Conservation (phyloP, 2,329 filamentous ascomycete species). For the Aplosporella prunicola region DNA sequence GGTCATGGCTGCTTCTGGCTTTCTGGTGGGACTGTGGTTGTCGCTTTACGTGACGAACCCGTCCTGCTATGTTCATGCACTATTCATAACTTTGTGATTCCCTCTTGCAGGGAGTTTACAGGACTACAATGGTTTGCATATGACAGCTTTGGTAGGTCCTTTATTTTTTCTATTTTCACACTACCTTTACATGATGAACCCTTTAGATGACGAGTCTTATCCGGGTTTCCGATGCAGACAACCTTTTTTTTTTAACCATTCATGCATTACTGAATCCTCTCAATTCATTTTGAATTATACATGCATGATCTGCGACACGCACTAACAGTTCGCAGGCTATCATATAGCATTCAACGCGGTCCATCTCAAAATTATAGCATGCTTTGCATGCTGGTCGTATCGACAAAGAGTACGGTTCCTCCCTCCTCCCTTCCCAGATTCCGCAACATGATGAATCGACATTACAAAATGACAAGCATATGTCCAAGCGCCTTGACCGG, state of each 20-base stretch:
- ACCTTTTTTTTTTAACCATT: conserved; percentile 58
- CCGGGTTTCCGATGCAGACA: conserved; percentile 64
- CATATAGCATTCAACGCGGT: too few species aligned
- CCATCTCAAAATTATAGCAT: conserved; percentile 13
- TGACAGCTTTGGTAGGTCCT: conserved; percentile 11
- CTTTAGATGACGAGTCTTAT: conserved; percentile 73
- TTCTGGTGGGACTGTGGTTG: too few species aligned
- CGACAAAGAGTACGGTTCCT: conserved; percentile 7
- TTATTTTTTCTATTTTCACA: conserved; percentile 17
- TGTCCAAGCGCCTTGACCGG: conserved; percentile 62
- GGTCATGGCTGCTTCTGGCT: too few species aligned
- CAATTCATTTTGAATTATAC: background rate
- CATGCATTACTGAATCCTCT: conserved; percentile 48
- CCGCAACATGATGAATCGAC: conserved; percentile 73
- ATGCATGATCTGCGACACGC: conserved; percentile 5
- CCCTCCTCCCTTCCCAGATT: conserved; percentile 14
- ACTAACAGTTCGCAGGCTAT: conserved; percentile 2
- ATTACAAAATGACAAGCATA: conserved; percentile 87
- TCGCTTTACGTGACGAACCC: too few species aligned
- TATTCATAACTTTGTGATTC: too few species aligned
- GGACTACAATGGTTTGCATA: too few species aligned
- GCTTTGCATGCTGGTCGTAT: too few species aligned
- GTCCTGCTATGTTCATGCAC: too few species aligned
- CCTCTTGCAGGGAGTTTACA: too few species aligned
- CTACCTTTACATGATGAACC: conserved; percentile 37